Percentiles rank a stretch among this genome's conserved stretches.
phyloP scores from a whole-genome alignment of 2,329 filamentous ascomycete genomes.

The Whalleya microplaca region DNA sequence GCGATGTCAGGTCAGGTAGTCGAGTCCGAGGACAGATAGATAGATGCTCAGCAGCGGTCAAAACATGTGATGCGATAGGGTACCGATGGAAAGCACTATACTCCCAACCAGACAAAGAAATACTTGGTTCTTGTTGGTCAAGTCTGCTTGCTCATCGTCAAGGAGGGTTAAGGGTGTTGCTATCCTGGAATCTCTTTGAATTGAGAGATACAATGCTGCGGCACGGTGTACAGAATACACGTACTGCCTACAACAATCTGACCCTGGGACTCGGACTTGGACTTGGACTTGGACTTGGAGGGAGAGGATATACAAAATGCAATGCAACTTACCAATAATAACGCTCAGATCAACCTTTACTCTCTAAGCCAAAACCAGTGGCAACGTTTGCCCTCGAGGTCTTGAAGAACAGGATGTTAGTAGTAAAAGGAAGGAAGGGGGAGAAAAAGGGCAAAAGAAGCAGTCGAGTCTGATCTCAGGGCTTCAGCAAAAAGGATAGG shows the following conservation, averaged over 20 bases:
- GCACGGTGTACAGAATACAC: background rate
- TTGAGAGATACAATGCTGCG: constrained; percentile 9
- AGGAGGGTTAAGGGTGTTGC: constrained; percentile 1
- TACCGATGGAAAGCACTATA: background rate
- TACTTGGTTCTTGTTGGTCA: background rate
- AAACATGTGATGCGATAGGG: no score
- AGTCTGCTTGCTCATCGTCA: background rate
- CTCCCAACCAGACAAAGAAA: background rate
- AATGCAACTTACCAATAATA: constrained; percentile 28
- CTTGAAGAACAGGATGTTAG: constrained; percentile 28
- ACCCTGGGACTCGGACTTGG: no score
- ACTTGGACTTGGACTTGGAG: no score
- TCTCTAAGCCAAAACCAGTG: constrained; percentile 31
- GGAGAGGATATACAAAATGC: constrained; percentile 1
- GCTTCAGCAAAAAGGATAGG: constrained; percentile 10
- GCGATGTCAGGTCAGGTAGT: constrained; percentile 3
- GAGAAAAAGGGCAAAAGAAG: constrained; percentile 16
- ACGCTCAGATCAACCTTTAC: constrained; percentile 25
- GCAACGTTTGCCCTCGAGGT: constrained; percentile 26
- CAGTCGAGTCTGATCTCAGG: background rate
- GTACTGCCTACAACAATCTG: no score
- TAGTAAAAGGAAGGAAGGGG: no score
- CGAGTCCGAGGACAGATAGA: constrained; percentile 1
- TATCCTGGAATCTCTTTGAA: constrained; percentile 3
- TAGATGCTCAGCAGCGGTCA: no score